Evolutionary conservation across 495 filamentous ascomycete species (phyloP).

Genomic region (Penicillium atrosanguineum): DNA sequence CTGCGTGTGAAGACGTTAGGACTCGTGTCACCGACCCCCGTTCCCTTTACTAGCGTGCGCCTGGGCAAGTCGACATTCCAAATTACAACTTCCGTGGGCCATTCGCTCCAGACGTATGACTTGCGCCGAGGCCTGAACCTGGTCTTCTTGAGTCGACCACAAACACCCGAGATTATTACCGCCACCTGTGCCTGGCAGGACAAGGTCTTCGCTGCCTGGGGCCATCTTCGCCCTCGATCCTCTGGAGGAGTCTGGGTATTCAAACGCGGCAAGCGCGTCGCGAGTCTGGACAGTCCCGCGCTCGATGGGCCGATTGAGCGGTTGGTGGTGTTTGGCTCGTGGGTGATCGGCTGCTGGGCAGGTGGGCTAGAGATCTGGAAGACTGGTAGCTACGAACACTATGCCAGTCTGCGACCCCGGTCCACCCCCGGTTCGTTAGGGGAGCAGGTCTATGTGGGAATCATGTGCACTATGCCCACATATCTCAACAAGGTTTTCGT

Average conservation of each 20-base stretch:
- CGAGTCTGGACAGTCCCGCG: constrained; percentile 65
- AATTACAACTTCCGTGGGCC: constrained; percentile 90
- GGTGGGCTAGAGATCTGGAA: constrained; percentile 87
- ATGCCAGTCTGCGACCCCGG: constrained; percentile 69
- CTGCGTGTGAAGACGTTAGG: constrained; percentile 68
- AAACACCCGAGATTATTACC: constrained; percentile 81
- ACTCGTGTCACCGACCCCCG: constrained; percentile 82
- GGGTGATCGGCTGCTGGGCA: constrained; percentile 78
- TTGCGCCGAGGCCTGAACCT: constrained; percentile 83
- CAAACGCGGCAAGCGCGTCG: constrained; percentile 86
- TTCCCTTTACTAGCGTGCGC: constrained; percentile 84
- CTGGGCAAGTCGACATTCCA: constrained; percentile 94
- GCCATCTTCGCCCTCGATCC: constrained; percentile 46
- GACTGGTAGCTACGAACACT: constrained; percentile 77
- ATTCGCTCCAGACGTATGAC: constrained; percentile 91
- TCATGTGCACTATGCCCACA: constrained; percentile 80
- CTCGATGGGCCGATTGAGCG: constrained; percentile 68
- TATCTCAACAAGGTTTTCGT: constrained; percentile 95
- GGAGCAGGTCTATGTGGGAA: constrained; percentile 63
- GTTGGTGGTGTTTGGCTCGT: constrained; percentile 81
- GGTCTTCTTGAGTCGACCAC: constrained; percentile 85
- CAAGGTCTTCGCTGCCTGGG: constrained; percentile 83
- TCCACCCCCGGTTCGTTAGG: constrained; percentile 38
- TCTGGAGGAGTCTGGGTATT: constrained; percentile 84
- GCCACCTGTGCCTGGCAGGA: constrained; percentile 88